Conservation (phyloP, 331 rosid genomes). For the Rosa hybrid region DNA sequence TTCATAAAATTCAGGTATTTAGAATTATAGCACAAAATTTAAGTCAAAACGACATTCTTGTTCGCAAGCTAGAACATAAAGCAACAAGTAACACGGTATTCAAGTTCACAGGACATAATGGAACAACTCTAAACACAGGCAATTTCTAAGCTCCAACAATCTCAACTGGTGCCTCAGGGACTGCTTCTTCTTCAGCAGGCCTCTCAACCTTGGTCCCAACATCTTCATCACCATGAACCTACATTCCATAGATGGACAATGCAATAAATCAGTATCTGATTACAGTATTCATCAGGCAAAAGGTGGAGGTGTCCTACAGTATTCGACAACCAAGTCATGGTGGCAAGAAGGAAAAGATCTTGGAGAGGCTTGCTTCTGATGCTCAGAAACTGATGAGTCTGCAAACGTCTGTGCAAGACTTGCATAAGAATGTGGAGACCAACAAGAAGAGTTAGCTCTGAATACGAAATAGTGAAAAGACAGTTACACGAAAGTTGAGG, state of each 20-base stretch:
- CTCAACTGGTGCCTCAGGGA: conserved; percentile 51
- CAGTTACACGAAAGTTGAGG: conserved; percentile 81
- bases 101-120: not conserved
- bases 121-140: not conserved
- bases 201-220: conserved; percentile 76
- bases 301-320: conserved; percentile 45
- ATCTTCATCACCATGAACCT: conserved; percentile 85
- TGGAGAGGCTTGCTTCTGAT: conserved; percentile 82
- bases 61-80: conserved; percentile 16
- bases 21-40: conserved; percentile 27
- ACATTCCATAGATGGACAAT: not conserved
- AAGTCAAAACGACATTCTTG: conserved; percentile 7
- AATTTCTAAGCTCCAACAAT: conserved; percentile 63
- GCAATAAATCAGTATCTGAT: not conserved
- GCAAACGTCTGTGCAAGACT: conserved; percentile 58
- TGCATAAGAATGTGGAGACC: conserved; percentile 65
- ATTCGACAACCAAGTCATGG: conserved; percentile 41
- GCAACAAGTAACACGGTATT: not conserved
- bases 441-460: conserved; percentile 49
- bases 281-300: not conserved
- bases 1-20: not conserved
- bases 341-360: conserved; percentile 56
- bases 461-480: conserved; percentile 65
- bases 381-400: conserved; percentile 65
- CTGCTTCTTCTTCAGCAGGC: conserved; percentile 61